Conservation (phyloP, 2,329 filamentous ascomycete genomes). For the Stagonosporopsis chrysanthemi region DNA sequence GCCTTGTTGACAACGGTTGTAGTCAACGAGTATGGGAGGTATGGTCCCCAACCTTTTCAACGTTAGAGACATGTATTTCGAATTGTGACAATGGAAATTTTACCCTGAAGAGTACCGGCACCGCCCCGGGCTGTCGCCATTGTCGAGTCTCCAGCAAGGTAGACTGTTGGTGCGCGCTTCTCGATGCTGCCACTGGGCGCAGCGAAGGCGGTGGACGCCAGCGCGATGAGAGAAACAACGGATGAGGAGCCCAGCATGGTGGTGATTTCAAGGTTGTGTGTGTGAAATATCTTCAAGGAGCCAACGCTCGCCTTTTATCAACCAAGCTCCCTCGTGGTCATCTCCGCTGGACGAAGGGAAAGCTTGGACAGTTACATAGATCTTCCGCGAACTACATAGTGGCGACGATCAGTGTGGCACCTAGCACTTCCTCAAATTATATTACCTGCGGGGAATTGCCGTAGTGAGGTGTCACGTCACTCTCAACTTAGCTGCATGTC, state of each 20-base stretch:
- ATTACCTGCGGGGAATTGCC: constrained; percentile 13
- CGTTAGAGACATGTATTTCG: not conserved
- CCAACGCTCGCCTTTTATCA: constrained; percentile 5
- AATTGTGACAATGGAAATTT: not conserved
- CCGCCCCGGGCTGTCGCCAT: constrained; percentile 62
- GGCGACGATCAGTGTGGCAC: constrained; percentile 12
- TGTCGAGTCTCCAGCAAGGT: constrained; percentile 68
- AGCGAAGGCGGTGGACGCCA: constrained; percentile 30
- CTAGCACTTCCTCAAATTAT: constrained; percentile 2
- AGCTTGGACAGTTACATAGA: constrained; percentile 4
- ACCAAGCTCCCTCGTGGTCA: not conserved
- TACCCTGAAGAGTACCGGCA: constrained; percentile 49
- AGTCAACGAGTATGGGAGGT: constrained; percentile 62
- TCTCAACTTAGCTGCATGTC: constrained; percentile 4
- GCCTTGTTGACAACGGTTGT: constrained; percentile 68
- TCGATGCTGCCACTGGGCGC: constrained; percentile 31
- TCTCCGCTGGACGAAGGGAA: constrained; percentile 17
- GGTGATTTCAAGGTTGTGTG: not conserved
- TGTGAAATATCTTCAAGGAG: not conserved
- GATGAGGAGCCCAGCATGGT: constrained; percentile 32
- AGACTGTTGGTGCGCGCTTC: constrained; percentile 55
- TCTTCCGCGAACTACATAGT: constrained; percentile 17
- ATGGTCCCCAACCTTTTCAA: constrained; percentile 67
- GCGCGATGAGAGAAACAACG: constrained; percentile 29
- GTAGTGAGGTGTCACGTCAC: constrained; percentile 1